Conservation (phyloP, 2,329 filamentous ascomycete genomes). For the Penicillium oxalicum region DNA sequence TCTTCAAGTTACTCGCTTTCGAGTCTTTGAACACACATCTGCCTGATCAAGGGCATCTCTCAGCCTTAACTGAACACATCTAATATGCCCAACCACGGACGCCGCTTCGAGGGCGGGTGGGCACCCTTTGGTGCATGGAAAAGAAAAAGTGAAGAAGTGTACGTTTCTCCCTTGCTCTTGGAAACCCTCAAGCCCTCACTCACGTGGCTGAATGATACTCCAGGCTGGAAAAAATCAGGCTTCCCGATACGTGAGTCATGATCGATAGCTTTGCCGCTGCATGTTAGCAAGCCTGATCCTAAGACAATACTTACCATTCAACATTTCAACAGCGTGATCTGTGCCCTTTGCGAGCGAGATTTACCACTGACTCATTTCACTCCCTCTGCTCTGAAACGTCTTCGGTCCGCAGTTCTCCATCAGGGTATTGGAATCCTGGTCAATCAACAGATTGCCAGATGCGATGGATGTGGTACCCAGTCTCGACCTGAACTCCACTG, state of each 20-base stretch:
- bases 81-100: neutral
- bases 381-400: neutral
- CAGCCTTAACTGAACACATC: too few relatives aligned
- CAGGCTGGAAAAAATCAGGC: neutral
- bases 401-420: neutral
- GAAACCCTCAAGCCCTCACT: too few relatives aligned
- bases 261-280: neutral
- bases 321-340: neutral
- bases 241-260: neutral
- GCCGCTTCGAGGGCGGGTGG: neutral
- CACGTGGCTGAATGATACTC: too few relatives aligned
- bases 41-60: neutral
- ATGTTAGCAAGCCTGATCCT: too few relatives aligned
- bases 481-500: constrained; percentile 3
- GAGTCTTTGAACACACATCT: too few relatives aligned
- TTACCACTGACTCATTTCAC: neutral
- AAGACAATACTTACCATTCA: neutral
- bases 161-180: neutral
- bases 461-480: constrained; percentile 1
- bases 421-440: neutral
- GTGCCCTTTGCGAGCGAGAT: neutral
- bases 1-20: too few relatives aligned
- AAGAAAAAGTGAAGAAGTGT: neutral
- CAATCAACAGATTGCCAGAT: constrained; percentile 1
- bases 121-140: neutral